Evolutionary conservation across 2,329 filamentous ascomycete species (phyloP), one percentile per base, ranked within the genome.

Genomic region (Colletotrichum tropicale): DNA sequence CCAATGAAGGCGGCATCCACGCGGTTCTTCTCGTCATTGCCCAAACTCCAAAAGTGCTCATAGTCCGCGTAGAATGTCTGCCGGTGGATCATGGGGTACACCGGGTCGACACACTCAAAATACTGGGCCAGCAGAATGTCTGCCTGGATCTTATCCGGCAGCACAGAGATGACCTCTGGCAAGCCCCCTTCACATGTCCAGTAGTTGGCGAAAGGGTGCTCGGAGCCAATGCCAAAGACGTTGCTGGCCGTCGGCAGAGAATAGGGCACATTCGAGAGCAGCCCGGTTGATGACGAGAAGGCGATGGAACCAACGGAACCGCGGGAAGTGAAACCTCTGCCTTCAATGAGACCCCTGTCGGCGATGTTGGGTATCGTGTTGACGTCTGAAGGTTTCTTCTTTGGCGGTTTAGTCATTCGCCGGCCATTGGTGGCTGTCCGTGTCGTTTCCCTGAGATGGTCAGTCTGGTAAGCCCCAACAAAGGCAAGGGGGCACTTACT

Each of bases 171-270:
- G 8, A 96, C 94, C 83, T 96, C 94, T 10, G 91, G 88, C 21
- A 96, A 85, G 0, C 94, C 94, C 64, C 94, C 94, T 76, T 93
- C 90, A 80, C 93, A 95, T 4, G 94, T 96, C 94, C 94, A 96
- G 83, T 96, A 96, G 81, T 96, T 96, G 80, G 93, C 92, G 81
- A 96, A 96, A 0, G 94, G 94, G 81, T 95, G 94, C 81, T 95
- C 93, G 1, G 93, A 92, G 16, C 93, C 94, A 77, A 95, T 92
- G n/a, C 94, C 94, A 81, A 96, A 96, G 71, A 96, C 93, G 78
- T 95, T 95, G 71, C 93, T 94, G 2, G 93, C 92, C 8, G 92
- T 92, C 12, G 93, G 91, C 56, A 91, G 88, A 0, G 94, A 94
- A 81, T 94, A 94, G 1, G 94, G 93, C 4, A 95, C 90, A 80